A percentile compares a stretch with the other conserved stretches of the same genome.
phyloP scores from a whole-genome alignment of 192 early-diverging fungal species.

The Helicostylum pulchrum region DNA sequence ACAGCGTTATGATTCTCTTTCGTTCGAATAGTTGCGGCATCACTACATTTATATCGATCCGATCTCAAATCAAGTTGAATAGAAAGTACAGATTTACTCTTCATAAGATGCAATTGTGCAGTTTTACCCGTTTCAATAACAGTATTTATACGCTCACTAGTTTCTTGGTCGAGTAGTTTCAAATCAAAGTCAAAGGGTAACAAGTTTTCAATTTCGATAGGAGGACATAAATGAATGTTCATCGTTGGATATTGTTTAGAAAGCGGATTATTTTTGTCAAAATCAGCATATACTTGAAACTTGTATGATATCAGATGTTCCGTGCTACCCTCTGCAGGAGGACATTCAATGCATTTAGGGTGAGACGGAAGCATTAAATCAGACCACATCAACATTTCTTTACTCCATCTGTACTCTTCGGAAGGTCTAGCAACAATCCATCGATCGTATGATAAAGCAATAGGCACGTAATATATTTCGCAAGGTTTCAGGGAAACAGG shows the following conservation, averaged over 20 bases:
- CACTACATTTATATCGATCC: conserved; percentile 9
- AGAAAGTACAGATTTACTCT: background rate
- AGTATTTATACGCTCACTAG: background rate
- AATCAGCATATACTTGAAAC: conserved; percentile 45
- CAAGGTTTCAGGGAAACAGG: conserved; percentile 42
- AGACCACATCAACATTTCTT: conserved; percentile 64
- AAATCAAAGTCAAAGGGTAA: conserved; percentile 71
- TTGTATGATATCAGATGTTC: conserved; percentile 35
- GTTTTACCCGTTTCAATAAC: conserved; percentile 11
- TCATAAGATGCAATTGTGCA: conserved; percentile 14
- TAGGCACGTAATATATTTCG: conserved; percentile 64
- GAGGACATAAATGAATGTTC: conserved; percentile 51
- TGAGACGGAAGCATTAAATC: conserved; percentile 41
- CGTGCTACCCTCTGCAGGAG: conserved; percentile 3
- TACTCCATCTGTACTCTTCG: conserved; percentile 66
- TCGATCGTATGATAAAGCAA: conserved; percentile 65
- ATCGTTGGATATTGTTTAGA: conserved; percentile 59
- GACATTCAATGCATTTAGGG: conserved; percentile 38
- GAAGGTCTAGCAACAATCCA: conserved; percentile 67
- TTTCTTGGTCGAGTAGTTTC: conserved; percentile 54
- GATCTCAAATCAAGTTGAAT: background rate
- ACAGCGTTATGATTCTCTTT: background rate
- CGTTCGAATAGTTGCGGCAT: background rate
- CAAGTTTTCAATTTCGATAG: conserved; percentile 76
- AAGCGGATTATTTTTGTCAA: conserved; percentile 26